phyloP scores from a whole-genome alignment of 345 rosid genomes.

The Balakata baccata region DNA sequence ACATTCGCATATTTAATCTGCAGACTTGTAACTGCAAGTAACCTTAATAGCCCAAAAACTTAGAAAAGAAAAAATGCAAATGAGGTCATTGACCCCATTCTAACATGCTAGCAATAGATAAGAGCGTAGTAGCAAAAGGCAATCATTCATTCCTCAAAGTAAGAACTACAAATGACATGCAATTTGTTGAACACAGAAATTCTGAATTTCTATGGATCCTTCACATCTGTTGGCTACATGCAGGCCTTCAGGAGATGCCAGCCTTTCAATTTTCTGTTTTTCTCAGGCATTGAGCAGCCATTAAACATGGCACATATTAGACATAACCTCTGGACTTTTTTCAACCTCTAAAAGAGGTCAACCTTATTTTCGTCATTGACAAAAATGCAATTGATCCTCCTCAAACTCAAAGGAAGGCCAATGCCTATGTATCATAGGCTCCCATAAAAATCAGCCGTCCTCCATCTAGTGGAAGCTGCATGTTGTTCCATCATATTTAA shows the following conservation, averaged over 20 bases:
- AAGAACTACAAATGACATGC: not conserved
- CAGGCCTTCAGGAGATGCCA: not conserved
- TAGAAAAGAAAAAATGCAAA: not conserved
- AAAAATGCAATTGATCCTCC: not conserved
- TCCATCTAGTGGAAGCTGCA: not conserved
- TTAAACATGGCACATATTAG: no score
- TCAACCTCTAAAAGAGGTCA: no score
- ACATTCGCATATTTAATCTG: not conserved
- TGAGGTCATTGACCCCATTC: not conserved
- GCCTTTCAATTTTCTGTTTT: not conserved
- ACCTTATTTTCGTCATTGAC: not conserved
- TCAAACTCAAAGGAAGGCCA: not conserved
- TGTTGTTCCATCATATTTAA: not conserved
- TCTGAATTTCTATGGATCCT: not conserved
- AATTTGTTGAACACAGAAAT: not conserved
- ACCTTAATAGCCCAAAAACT: not conserved
- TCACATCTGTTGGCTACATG: not conserved
- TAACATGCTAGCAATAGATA: not conserved
- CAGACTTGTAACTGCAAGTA: not conserved
- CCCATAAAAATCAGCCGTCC: not conserved
- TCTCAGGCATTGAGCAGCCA: not conserved
- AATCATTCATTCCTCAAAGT: not conserved
- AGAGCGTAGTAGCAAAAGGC: not conserved
- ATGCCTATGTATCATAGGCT: not conserved
- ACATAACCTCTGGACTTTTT: not conserved